Base-by-base conservation (phyloP, 305 asterid species). In the Solanum hybrid region DNA sequence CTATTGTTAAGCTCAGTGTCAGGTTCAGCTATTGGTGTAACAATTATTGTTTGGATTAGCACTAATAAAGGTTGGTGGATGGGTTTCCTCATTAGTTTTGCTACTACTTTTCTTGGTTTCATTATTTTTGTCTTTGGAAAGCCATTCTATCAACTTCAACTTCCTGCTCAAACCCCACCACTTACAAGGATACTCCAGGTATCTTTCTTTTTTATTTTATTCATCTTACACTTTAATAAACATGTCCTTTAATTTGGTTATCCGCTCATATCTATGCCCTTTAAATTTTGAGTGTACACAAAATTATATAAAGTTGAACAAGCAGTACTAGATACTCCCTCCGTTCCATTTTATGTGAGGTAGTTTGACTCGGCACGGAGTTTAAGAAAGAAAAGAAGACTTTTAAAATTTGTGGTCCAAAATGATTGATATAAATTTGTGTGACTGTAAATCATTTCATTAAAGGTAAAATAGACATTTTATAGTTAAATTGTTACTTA, bases 21-120 rank as follows among this genome's bases (percentile, higher is more conserved):
- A 34, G 95, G 95, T 51, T 92, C 95, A 73, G 86, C 92, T 13
- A 69, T 94, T 64, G 95, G 95, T 38, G 95, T 94, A 38, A 94
- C 95, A 4, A 90, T 75, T 31, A 89, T 93, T 66, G 93, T 94
- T 24, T 94, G 95, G 95, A 92, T 93, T 32, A 93, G 93, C 17
- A 88, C 92, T 90, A 92, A 92, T 60, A 90, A 88, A 72, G 96
- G 90, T 51, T 94, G 95, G 96, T 89, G 91, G 9, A 91, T 94
- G 92, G 95, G 94, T 69, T 94, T 92, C 86, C 88, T 92, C 88
- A 92, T 93, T 13, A 86, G 93, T 27, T 88, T 93, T 15, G 86
- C 87, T 6, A 66, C 90, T 5, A 90, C 94, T 11, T 78, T 91
- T 22, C 17, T 91, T 15, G 95, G 96, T 27, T 92, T 93, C 64